phyloP scores from a whole-genome alignment of 352 stramenopile species.

The Globisporangium solare region DNA sequence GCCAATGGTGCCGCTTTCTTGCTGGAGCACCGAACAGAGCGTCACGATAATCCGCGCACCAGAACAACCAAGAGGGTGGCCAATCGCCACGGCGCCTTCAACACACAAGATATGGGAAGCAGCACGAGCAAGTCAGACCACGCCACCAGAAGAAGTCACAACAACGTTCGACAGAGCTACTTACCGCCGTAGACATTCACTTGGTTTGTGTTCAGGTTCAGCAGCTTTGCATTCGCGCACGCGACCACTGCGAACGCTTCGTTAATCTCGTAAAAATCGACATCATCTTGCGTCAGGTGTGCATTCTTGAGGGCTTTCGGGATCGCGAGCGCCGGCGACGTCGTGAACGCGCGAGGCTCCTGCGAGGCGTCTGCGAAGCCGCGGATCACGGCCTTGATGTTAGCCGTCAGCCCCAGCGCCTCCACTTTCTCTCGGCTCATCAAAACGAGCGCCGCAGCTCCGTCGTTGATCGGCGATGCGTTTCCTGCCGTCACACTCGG shows the following conservation, averaged over 20 bases:
- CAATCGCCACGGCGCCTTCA: conserved; percentile 50
- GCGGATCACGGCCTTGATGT: conserved; percentile 61
- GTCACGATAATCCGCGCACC: conserved; percentile 90
- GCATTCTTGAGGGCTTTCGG: conserved; percentile 82
- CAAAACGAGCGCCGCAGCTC: conserved; percentile 91
- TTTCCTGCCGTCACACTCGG: conserved; percentile 95
- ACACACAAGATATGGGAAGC: background rate
- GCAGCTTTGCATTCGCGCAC: conserved; percentile 89
- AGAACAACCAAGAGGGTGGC: conserved; percentile 63
- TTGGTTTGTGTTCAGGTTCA: conserved; percentile 80
- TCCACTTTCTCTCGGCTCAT: conserved; percentile 85
- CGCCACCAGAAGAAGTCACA: too few relatives aligned
- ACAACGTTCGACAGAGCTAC: background rate
- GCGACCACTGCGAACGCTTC: conserved; percentile 96
- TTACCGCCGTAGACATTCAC: conserved; percentile 95
- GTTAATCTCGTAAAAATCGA: conserved; percentile 98
- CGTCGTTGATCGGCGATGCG: conserved; percentile 94
- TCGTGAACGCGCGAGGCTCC: conserved; percentile 91
- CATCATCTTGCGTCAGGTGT: conserved; percentile 68
- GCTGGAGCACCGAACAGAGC: conserved; percentile 89
- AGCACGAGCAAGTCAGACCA: background rate
- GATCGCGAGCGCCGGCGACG: conserved; percentile 89
- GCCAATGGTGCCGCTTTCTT: conserved; percentile 87
- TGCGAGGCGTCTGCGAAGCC: conserved; percentile 72
- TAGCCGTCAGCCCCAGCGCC: conserved; percentile 43